Conservation (phyloP, 345 rosid genomes). For the Raphanus raphanistrum region DNA sequence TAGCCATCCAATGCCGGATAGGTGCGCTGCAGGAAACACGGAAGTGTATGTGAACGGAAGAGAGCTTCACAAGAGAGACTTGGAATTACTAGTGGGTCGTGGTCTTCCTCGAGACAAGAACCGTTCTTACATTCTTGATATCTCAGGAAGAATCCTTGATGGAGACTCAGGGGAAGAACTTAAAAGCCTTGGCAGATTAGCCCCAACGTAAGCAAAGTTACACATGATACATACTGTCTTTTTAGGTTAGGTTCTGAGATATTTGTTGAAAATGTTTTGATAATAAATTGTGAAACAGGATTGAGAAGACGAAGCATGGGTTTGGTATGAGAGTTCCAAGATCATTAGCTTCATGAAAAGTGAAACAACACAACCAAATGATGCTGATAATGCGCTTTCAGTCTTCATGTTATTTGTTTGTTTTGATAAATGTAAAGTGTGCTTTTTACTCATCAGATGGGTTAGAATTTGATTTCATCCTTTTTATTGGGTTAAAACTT, state of each 20-base stretch:
- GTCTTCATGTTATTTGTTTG: constrained; percentile 17
- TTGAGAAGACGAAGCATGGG: constrained; percentile 79
- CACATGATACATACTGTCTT: background rate
- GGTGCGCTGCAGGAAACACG: constrained; percentile 73
- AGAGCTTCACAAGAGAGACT: constrained; percentile 68
- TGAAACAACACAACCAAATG: constrained; percentile 1
- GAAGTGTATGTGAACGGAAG: constrained; percentile 72
- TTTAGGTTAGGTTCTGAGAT: background rate
- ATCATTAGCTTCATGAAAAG: constrained; percentile 43
- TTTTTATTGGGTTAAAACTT: background rate
- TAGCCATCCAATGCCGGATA: background rate
- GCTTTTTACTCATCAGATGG: background rate
- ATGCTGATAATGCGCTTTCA: background rate
- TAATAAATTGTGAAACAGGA: constrained; percentile 45
- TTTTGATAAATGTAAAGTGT: constrained; percentile 26
- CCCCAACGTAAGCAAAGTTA: constrained; percentile 69
- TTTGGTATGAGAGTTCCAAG: constrained; percentile 85
- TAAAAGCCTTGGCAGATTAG: constrained; percentile 68
- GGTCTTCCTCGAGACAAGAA: constrained; percentile 58
- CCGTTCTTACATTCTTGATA: constrained; percentile 56
- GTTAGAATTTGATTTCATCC: background rate
- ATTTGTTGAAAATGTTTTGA: background rate
- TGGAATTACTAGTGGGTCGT: constrained; percentile 57
- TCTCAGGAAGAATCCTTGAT: constrained; percentile 66
- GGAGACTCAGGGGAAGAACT: constrained; percentile 68